Conservation (phyloP, 2,329 filamentous ascomycete species). For the Ceratocystis alfenasii region DNA sequence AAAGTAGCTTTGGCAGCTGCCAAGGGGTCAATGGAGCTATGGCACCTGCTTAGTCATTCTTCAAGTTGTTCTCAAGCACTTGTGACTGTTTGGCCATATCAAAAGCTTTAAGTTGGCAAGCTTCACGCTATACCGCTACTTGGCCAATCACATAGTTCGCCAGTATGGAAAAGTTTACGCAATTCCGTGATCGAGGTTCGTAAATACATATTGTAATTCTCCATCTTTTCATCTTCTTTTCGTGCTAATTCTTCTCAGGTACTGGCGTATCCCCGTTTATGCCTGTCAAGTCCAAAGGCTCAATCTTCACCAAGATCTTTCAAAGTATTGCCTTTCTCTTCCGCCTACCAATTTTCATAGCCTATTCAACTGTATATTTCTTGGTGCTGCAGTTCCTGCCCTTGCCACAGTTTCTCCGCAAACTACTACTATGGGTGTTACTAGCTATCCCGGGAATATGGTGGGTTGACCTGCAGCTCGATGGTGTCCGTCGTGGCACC, state of each 20-base stretch:
- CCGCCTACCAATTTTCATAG: conserved; percentile 65
- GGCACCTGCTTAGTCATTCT: neutral
- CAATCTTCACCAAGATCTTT: conserved; percentile 50
- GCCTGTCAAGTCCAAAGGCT: conserved; percentile 53
- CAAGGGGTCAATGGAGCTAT: neutral
- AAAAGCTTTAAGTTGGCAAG: neutral
- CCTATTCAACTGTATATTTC: conserved; percentile 60
- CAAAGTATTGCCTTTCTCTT: conserved; percentile 65
- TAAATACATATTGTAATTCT: neutral
- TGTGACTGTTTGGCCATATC: neutral
- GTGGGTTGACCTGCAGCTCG: conserved; percentile 98
- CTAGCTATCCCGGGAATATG: conserved; percentile 84
- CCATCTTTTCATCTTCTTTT: neutral
- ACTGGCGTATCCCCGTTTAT: conserved; percentile 95
- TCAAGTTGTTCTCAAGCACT: neutral
- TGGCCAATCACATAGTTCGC: neutral
- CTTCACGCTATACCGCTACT: neutral
- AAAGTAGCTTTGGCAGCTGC: neutral
- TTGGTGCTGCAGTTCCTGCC: conserved; percentile 72
- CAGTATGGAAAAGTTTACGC: conserved; percentile 85
- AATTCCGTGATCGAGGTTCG: conserved; percentile 78
- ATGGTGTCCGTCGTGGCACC: conserved; percentile 87
- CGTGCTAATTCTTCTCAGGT: conserved; percentile 41
- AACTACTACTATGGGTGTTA: conserved; percentile 76
- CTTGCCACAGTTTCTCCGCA: conserved; percentile 50